Evolutionary conservation across 148 eudicot genomes (phyloP).

Genomic region (Agrostemma githago): DNA sequence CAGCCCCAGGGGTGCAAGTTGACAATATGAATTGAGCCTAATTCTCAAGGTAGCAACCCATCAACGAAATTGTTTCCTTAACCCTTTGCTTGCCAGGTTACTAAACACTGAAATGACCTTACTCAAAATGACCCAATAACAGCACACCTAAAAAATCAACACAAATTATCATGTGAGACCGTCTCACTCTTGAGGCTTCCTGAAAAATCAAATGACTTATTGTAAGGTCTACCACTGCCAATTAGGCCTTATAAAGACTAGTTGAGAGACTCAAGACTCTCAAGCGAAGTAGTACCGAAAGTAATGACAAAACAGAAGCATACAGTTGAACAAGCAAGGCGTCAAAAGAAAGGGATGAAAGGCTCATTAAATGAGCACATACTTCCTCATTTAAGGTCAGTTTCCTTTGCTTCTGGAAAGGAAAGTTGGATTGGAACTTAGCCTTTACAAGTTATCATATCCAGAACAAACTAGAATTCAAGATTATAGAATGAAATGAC

Average conservation of each 20-base stretch:
- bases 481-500: background rate
- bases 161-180: too few species aligned
- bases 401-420: background rate
- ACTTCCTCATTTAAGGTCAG: background rate
- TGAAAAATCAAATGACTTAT: background rate
- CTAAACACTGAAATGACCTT: background rate
- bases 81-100: background rate
- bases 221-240: background rate
- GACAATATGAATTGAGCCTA: constrained; percentile 50
- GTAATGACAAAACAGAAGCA: background rate
- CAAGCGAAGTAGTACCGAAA: background rate
- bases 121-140: background rate
- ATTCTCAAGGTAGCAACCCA: constrained; percentile 37
- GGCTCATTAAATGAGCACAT: background rate
- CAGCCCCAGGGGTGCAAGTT: constrained; percentile 36
- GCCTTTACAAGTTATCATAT: background rate
- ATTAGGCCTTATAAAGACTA: background rate
- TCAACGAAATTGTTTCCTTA: constrained; percentile 30
- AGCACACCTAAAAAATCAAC: background rate
- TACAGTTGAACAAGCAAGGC: background rate
- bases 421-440: background rate
- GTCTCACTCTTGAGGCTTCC: background rate
- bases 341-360: background rate
- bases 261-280: background rate
- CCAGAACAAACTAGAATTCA: background rate